phyloP scores from a whole-genome alignment of 495 filamentous ascomycete genomes.

The Xylaria grammica region DNA sequence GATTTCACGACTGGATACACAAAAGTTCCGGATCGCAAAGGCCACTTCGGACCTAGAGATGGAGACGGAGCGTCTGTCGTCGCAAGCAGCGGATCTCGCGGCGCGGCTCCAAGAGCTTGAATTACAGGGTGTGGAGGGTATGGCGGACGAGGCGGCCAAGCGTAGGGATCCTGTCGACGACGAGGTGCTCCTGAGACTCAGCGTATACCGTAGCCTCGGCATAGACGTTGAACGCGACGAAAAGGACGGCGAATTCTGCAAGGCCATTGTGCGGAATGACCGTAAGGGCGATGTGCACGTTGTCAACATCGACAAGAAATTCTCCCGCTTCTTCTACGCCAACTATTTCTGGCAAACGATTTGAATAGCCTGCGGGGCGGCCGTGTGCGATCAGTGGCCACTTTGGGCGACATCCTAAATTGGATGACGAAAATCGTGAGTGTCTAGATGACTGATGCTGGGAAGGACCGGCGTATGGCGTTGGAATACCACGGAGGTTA shows the following conservation, averaged over 20 bases:
- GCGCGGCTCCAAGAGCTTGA: slow-evolving; percentile 81
- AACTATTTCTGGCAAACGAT: slow-evolving; percentile 96
- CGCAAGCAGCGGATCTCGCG: slow-evolving; percentile 77
- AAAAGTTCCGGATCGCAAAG: slow-evolving; percentile 95
- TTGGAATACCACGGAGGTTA: slow-evolving; percentile 29
- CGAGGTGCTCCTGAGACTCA: slow-evolving; percentile 72
- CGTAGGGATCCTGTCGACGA: slow-evolving; percentile 50
- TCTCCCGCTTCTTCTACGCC: slow-evolving; percentile 89
- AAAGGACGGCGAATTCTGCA: slow-evolving; percentile 77
- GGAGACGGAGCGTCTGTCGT: slow-evolving; percentile 84
- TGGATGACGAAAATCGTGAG: slow-evolving; percentile 9
- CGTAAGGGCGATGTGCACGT: slow-evolving; percentile 92
- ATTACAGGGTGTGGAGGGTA: slow-evolving; percentile 75
- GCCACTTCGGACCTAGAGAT: slow-evolving; percentile 86
- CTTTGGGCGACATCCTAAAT: neutral
- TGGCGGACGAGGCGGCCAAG: slow-evolving; percentile 36
- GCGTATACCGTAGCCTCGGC: slow-evolving; percentile 87
- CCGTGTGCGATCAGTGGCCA: neutral
- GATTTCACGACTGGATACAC: slow-evolving; percentile 84
- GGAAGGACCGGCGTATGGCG: slow-evolving; percentile 24
- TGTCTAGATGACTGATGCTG: slow-evolving; percentile 23
- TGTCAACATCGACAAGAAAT: slow-evolving; percentile 91
- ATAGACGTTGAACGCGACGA: slow-evolving; percentile 86
- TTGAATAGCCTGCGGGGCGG: slow-evolving; percentile 41
- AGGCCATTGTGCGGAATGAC: slow-evolving; percentile 85